Evolutionary conservation across 1,284 basidiomycete species (phyloP).

Genomic region (Coriolopsis trogii): DNA sequence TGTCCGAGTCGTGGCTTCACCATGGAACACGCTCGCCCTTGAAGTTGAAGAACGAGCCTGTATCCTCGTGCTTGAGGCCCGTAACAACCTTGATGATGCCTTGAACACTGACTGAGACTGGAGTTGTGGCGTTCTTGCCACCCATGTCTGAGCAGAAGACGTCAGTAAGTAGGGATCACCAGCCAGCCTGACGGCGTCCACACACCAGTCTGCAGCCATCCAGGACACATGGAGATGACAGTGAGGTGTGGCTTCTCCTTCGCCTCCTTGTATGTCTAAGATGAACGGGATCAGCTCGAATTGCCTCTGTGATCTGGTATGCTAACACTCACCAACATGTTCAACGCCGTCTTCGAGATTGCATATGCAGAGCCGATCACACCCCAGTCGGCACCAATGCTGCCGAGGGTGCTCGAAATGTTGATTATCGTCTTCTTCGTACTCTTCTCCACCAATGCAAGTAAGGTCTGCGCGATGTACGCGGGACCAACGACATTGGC

Average conservation of each 20-base stretch:
- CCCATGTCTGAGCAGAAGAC: constrained; percentile 29
- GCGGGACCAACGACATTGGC: constrained; percentile 40
- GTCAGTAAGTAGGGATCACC: background rate
- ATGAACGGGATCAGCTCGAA: too few relatives aligned
- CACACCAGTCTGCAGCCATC: constrained; percentile 36
- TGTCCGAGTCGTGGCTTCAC: background rate
- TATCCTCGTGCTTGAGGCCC: constrained; percentile 20
- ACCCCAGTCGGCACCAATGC: constrained; percentile 31
- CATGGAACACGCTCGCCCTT: constrained; percentile 22
- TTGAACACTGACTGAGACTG: constrained; percentile 29
- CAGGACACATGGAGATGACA: constrained; percentile 29
- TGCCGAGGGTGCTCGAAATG: constrained; percentile 36
- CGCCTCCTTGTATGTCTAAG: constrained; percentile 37
- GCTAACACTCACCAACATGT: constrained; percentile 34
- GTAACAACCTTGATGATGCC: constrained; percentile 28
- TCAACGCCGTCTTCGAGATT: constrained; percentile 33
- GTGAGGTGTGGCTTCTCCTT: constrained; percentile 28
- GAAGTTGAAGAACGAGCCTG: constrained; percentile 33
- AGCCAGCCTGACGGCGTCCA: background rate
- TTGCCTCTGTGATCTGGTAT: background rate
- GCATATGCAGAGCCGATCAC: constrained; percentile 28
- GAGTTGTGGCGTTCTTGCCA: constrained; percentile 30
- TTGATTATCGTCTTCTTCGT: constrained; percentile 39
- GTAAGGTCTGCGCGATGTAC: constrained; percentile 33
- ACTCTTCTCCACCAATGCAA: constrained; percentile 35